A percentile compares a stretch with the other conserved stretches of the same genome.
phyloP scores from a whole-genome alignment of 805 yeast genomes.

The Hemisphaericaspora nanyangensis region DNA sequence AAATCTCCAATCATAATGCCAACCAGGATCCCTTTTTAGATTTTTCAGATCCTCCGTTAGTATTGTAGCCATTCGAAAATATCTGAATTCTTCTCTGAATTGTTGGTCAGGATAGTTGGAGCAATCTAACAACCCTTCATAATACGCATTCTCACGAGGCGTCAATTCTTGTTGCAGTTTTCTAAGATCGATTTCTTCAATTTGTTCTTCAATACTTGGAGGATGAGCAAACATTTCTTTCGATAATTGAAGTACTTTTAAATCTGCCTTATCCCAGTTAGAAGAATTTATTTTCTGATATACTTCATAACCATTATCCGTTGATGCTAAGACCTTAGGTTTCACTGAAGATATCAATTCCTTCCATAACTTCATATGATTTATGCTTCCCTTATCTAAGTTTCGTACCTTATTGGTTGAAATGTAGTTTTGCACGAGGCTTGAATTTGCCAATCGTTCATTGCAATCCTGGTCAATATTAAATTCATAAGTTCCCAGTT shows the following conservation, averaged over 20 bases:
- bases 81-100: conserved; percentile 25
- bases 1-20: conserved; percentile 60
- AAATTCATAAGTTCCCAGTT: conserved; percentile 29
- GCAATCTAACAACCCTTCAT: conserved; percentile 18
- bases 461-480: conserved; percentile 13
- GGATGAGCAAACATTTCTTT: conserved; percentile 20
- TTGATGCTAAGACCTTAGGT: neutral
- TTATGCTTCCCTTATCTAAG: conserved; percentile 9
- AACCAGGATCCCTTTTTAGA: conserved; percentile 39
- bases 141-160: conserved; percentile 17
- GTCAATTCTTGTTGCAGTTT: conserved; percentile 8
- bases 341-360: neutral
- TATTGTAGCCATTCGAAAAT: conserved; percentile 33
- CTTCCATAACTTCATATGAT: neutral
- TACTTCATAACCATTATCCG: neutral
- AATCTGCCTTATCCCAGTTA: neutral
- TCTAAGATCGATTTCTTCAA: neutral
- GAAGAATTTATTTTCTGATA: neutral
- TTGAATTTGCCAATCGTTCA: conserved; percentile 25
- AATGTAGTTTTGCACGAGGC: conserved; percentile 25
- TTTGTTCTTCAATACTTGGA: conserved; percentile 1
- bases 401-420: conserved; percentile 7
- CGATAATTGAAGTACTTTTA: conserved; percentile 11
- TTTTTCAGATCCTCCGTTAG: conserved; percentile 17
- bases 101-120: conserved; percentile 11